Percentiles rank a stretch among this genome's conserved stretches.
These are phyloP conservation scores for Saccharomyces pastorianus DNA, from an alignment of 1,139 yeast genomes.

Conservation along the genomic window DNA sequence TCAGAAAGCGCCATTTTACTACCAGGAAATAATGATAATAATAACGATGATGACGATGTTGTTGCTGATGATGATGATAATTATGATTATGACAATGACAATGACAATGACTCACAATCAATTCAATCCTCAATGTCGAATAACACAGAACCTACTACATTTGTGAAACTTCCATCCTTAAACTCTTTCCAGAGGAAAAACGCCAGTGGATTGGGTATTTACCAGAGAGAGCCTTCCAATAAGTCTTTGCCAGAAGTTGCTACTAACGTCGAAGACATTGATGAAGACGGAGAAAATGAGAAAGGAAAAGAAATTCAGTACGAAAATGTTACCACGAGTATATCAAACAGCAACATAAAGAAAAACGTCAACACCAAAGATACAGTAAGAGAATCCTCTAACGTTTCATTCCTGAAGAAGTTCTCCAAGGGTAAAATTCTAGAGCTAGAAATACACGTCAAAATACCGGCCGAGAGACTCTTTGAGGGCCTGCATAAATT, in stretches of 20 bases:
- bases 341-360: conserved; percentile 2
- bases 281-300: not conserved
- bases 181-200: not conserved
- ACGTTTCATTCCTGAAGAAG: conserved; percentile 46
- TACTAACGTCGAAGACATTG: not conserved
- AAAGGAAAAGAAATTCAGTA: not conserved
- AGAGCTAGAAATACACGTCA: conserved; percentile 23
- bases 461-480: conserved; percentile 41
- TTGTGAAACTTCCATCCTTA: not conserved
- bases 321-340: not conserved
- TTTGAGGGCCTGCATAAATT: conserved; percentile 56
- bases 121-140: not conserved
- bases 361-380: conserved; percentile 1
- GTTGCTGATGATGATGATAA: too few species aligned
- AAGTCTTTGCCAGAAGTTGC: not conserved
- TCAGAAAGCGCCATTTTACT: too few species aligned
- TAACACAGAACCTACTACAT: not conserved
- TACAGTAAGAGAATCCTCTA: conserved; percentile 13
- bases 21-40: too few species aligned
- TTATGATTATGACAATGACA: too few species aligned
- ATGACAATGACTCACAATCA: not conserved
- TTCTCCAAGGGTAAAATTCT: conserved; percentile 41
- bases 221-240: not conserved
- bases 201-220: not conserved
- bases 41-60: too few species aligned